Evolutionary conservation across 2,329 filamentous ascomycete genomes (phyloP), one percentile per base, ranked within the genome.

Genomic region (Hypoxylon sp.): DNA sequence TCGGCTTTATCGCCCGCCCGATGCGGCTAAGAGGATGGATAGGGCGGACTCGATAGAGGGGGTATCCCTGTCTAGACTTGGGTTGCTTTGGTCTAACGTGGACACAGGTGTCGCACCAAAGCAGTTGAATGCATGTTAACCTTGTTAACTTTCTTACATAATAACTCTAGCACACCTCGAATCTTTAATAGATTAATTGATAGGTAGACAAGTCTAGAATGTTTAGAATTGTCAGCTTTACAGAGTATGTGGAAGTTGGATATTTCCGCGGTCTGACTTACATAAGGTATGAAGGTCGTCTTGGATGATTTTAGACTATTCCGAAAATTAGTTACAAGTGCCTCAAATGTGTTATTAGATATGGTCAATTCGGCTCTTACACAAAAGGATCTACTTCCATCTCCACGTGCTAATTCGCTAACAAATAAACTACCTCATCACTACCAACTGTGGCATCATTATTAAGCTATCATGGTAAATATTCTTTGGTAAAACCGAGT

Each of bases 21-120:
- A 57, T 63, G 64, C 60, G 64, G 67, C 67, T 67, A 67, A 61
- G 53, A 59, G 38, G 50, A 32, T 57, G 55, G 63, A 41, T 59
- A 64, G 32, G 57, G 65, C 38, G 63, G 63, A 41, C 23, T 32
- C 17, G 3, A 23, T 63, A 61, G 51, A 53, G 60, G 57, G 63
- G 52, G 50, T 38, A 66, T 60, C 50, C 66, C 52, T 69, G 55
- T 36, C 63, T 49, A 17, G 50, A 45, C n/a, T 60, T 48, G 51
- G 34, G 36, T 32, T 49, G 17, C 10, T 25, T 48, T 34, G 14
- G 23, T 34, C 38, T 7, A n/a, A 36, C 21, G 43, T 58, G 38
- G 25, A 46, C n/a, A 13, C n/a, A 36, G 11, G 5, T 49, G 48
- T 51, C 48, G 48, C 48, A 51, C 48, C 48, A 51, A 51, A 28